These are phyloP conservation scores for Babesia ovata DNA, from an alignment of 169 alveolate genomes.

Conservation along the genomic window DNA sequence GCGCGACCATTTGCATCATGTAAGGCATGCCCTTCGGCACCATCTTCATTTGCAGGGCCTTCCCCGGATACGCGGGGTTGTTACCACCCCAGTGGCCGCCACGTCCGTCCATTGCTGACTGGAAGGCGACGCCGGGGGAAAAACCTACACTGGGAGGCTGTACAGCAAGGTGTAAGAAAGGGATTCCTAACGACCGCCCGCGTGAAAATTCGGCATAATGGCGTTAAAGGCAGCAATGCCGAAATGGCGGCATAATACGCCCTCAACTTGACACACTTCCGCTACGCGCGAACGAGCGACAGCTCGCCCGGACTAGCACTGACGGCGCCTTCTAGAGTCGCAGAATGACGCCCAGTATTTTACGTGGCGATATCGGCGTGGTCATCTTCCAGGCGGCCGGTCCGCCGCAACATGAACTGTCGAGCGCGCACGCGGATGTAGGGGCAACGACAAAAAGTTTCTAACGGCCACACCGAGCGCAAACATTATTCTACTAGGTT, in stretches of 20 bases:
- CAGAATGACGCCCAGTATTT: too few relatives aligned
- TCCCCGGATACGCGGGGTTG: constrained; percentile 6
- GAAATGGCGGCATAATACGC: too few relatives aligned
- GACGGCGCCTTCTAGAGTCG: too few relatives aligned
- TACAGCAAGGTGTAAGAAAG: too few relatives aligned
- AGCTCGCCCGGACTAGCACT: too few relatives aligned
- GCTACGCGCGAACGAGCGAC: too few relatives aligned
- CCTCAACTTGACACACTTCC: too few relatives aligned
- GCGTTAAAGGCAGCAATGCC: too few relatives aligned
- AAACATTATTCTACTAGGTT: constrained; percentile 1
- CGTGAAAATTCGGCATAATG: too few relatives aligned
- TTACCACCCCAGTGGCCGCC: constrained; percentile 31
- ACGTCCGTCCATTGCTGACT: constrained; percentile 18
- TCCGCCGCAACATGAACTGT: neutral
- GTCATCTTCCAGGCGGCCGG: neutral
- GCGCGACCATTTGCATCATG: constrained; percentile 30
- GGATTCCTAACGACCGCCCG: too few relatives aligned
- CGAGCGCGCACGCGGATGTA: neutral
- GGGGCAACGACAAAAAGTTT: neutral
- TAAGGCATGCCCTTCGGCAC: constrained; percentile 28
- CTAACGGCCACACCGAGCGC: neutral
- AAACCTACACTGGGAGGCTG: too few relatives aligned
- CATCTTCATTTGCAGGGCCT: constrained; percentile 29
- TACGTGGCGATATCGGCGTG: neutral
- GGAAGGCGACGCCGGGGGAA: too few relatives aligned